Evolutionary conservation across 306 rosid species (phyloP).

Genomic region (Luffa aegyptiaca): DNA sequence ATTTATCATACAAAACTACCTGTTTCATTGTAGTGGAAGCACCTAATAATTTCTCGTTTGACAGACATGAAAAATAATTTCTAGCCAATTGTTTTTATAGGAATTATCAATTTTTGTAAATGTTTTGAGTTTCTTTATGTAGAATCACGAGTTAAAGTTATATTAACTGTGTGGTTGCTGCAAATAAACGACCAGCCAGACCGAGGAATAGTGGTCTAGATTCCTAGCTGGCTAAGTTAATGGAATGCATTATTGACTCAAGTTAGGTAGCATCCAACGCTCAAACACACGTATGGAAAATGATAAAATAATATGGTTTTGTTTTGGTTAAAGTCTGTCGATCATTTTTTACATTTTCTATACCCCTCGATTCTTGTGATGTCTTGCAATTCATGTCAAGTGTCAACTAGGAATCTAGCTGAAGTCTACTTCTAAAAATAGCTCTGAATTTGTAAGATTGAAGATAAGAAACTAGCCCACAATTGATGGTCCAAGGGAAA

Average conservation of each 20-base stretch:
- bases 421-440: too few species aligned
- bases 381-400: background rate
- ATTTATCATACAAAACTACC: too few species aligned
- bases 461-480: background rate
- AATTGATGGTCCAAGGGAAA: background rate
- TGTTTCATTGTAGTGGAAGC: too few species aligned
- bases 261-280: background rate
- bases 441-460: too few species aligned
- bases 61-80: background rate
- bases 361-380: background rate
- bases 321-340: background rate
- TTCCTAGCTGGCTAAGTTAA: background rate
- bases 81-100: background rate
- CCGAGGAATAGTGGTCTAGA: background rate
- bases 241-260: slow-evolving; percentile 1
- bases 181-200: background rate
- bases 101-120: background rate
- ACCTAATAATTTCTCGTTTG: background rate
- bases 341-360: background rate
- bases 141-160: background rate
- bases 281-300: background rate
- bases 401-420: background rate
- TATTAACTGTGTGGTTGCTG: background rate
- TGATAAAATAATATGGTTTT: background rate
- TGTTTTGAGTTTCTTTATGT: background rate